These are phyloP conservation scores for Cercophora newfieldiana DNA, from an alignment of 495 filamentous ascomycete species.

Conservation along the genomic window DNA sequence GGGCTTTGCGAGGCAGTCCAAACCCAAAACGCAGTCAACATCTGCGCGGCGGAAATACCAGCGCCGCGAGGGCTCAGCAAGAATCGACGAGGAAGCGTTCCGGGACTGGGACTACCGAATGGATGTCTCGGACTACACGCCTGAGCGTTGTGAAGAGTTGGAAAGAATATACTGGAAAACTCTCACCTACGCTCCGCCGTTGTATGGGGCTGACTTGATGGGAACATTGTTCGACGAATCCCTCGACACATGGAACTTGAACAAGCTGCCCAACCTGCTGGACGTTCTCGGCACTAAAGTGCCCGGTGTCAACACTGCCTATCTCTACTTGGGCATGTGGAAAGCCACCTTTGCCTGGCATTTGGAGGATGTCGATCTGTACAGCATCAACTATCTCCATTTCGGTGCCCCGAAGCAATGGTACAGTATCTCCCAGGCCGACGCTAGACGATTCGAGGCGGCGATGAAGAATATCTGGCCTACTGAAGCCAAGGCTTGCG, in stretches of 20 bases:
- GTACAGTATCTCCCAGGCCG: constrained; percentile 97
- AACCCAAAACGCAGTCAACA: constrained; percentile 52
- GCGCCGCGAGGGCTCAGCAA: constrained; percentile 67
- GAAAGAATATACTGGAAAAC: constrained; percentile 96
- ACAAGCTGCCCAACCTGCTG: constrained; percentile 87
- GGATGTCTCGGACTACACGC: constrained; percentile 80
- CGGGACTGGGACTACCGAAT: constrained; percentile 86
- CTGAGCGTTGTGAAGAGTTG: constrained; percentile 88
- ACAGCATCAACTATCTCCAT: constrained; percentile 99
- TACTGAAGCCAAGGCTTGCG: constrained; percentile 92
- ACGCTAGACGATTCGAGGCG: constrained; percentile 89
- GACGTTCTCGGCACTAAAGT: constrained; percentile 94
- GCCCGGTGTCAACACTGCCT: constrained; percentile 97
- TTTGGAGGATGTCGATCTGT: constrained; percentile 96
- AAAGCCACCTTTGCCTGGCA: constrained; percentile 99
- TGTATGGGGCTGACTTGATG: constrained; percentile 96
- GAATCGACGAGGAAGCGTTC: constrained; percentile 82
- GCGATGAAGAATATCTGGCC: constrained; percentile 97
- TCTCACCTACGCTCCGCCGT: constrained; percentile 86
- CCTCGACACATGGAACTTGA: constrained; percentile 87
- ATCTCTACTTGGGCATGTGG: constrained; percentile 98
- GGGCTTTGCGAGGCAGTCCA: constrained; percentile 42
- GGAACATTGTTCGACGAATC: constrained; percentile 92
- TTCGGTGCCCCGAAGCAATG: constrained; percentile 98
- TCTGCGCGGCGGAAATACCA: constrained; percentile 78